phyloP scores from a whole-genome alignment of 345 rosid species.

The Linum lewisii region DNA sequence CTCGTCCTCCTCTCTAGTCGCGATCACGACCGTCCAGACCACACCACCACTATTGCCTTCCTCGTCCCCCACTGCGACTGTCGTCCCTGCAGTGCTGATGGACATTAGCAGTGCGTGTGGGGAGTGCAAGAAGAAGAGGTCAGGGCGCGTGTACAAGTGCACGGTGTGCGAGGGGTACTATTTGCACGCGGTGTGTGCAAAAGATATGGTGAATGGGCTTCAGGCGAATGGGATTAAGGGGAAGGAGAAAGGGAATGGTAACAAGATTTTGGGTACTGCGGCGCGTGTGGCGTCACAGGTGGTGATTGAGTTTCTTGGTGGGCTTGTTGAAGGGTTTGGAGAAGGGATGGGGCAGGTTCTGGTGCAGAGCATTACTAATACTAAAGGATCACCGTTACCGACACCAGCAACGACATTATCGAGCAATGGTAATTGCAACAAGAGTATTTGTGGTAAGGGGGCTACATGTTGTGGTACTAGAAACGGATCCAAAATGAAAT shows the following conservation, averaged over 20 bases:
- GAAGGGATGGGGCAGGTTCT: constrained; percentile 71
- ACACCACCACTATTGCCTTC: background rate
- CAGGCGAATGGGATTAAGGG: constrained; percentile 39
- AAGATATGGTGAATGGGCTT: constrained; percentile 65
- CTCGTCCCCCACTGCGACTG: background rate
- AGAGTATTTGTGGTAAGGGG: no score
- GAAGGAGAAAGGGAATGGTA: constrained; percentile 32
- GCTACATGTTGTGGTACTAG: no score
- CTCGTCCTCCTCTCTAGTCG: background rate
- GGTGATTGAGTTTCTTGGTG: constrained; percentile 54
- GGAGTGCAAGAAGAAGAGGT: constrained; percentile 53
- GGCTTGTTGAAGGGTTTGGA: constrained; percentile 66
- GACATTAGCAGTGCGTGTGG: constrained; percentile 28
- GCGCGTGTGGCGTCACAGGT: constrained; percentile 56
- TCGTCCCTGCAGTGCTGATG: constrained; percentile 9
- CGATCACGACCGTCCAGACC: background rate
- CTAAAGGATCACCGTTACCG: background rate
- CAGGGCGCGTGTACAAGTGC: constrained; percentile 67
- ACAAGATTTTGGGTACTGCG: constrained; percentile 35
- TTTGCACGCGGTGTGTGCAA: constrained; percentile 78
- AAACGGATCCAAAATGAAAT: no score
- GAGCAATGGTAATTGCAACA: background rate
- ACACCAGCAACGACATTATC: background rate
- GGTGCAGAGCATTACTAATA: constrained; percentile 22
- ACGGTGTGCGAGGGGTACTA: constrained; percentile 48